Evolutionary conservation across 768 basidiomycete genomes (phyloP).

Genomic region (Naganishia vaughanmartiniae): DNA sequence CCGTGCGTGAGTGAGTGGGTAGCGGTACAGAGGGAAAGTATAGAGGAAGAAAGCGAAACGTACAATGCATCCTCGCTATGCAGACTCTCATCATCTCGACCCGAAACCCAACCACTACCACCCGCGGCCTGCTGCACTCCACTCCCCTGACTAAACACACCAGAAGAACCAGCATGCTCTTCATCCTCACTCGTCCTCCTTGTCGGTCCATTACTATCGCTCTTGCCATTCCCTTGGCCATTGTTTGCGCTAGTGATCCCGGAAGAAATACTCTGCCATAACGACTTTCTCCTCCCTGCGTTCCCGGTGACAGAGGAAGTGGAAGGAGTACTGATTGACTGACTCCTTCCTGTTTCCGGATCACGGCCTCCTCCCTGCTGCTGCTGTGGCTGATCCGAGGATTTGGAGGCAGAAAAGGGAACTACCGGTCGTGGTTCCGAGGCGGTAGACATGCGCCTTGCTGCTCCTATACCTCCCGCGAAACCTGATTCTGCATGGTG

Average conservation of each 20-base stretch:
- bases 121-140: conserved; percentile 16
- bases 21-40: not conserved
- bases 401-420: too few species aligned
- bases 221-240: too few species aligned
- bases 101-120: conserved; percentile 18
- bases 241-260: too few species aligned
- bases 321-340: not conserved
- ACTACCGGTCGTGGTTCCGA: not conserved
- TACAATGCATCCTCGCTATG: conserved; percentile 1
- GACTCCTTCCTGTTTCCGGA: not conserved
- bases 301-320: too few species aligned
- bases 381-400: too few species aligned
- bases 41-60: not conserved
- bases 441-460: not conserved
- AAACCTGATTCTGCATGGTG: conserved; percentile 7
- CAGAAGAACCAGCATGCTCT: not conserved
- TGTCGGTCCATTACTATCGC: not conserved
- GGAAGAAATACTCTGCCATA: not conserved
- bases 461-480: not conserved
- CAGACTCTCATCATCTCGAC: conserved; percentile 7
- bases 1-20: not conserved
- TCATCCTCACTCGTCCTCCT: not conserved
- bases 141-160: conserved; percentile 14
- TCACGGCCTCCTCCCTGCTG: too few species aligned
- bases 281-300: not conserved